A percentile compares a stretch with the other conserved stretches of the same genome.
Evolutionary conservation across 1,139 yeast genomes (phyloP).

Genomic region (Geotrichum siamense): DNA sequence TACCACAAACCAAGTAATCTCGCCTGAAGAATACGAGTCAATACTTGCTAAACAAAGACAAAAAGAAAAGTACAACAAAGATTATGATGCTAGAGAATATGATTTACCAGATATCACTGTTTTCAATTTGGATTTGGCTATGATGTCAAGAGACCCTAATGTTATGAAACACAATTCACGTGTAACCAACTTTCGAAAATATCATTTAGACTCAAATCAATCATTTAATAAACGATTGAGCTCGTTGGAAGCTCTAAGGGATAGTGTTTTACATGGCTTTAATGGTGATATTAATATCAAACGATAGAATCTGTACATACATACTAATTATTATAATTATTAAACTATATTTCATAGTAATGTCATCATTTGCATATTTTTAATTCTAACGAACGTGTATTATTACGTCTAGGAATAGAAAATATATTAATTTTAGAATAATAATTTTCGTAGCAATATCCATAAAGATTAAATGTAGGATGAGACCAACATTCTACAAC

Average conservation of each 20-base stretch:
- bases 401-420: no score
- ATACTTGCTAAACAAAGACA: not conserved
- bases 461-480: no score
- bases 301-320: not conserved
- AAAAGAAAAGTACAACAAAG: no score
- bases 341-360: no score
- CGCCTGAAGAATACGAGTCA: not conserved
- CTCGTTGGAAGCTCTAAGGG: slow-evolving; percentile 8
- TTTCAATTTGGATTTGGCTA: slow-evolving; percentile 10
- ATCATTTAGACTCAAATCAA: slow-evolving; percentile 5
- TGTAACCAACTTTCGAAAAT: no score
- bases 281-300: slow-evolving; percentile 6
- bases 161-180: slow-evolving; percentile 9
- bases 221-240: slow-evolving; percentile 1
- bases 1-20: slow-evolving; percentile 4
- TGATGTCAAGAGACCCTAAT: slow-evolving; percentile 14
- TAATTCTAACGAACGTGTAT: no score
- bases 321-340: no score
- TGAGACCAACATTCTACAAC: no score
- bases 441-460: no score
- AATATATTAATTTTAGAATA: no score
- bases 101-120: not conserved
- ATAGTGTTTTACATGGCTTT: slow-evolving; percentile 10
- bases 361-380: no score
- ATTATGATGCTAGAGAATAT: not conserved